Evolutionary conservation across 257 asterid genomes (phyloP).

Genomic region (Nicotiana tabacum): DNA sequence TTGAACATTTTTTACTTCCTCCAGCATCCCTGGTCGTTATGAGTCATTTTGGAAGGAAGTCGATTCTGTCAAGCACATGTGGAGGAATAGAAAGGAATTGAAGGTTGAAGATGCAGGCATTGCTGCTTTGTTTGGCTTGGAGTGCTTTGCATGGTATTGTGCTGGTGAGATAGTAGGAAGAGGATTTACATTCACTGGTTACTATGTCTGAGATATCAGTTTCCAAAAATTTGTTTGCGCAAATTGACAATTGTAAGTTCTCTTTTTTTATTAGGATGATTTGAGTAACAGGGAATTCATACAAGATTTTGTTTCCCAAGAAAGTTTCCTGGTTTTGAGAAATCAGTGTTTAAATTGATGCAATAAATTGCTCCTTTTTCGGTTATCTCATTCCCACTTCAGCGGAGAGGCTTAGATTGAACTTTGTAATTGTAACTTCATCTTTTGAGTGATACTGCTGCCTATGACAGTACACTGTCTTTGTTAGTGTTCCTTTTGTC

Average conservation of each 20-base stretch:
- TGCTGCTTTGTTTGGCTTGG: constrained; percentile 84
- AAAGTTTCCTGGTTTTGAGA: constrained; percentile 33
- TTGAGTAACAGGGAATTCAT: constrained; percentile 16
- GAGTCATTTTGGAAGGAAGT: constrained; percentile 85
- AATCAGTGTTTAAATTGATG: constrained; percentile 32
- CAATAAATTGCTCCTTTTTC: constrained; percentile 27
- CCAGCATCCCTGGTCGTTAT: constrained; percentile 78
- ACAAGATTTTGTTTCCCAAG: constrained; percentile 34
- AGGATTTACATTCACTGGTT: constrained; percentile 88
- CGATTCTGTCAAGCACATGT: constrained; percentile 67
- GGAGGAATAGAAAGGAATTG: constrained; percentile 75
- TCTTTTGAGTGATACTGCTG: constrained; percentile 12
- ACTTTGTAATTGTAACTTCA: constrained; percentile 12
- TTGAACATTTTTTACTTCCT: neutral
- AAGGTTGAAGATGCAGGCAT: constrained; percentile 88
- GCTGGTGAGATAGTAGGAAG: constrained; percentile 95
- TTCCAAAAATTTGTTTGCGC: constrained; percentile 14
- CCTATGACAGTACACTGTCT: neutral
- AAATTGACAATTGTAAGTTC: constrained; percentile 17
- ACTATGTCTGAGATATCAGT: constrained; percentile 54
- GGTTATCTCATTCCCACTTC: constrained; percentile 17
- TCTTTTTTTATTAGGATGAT: constrained; percentile 15
- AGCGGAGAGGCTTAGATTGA: constrained; percentile 17
- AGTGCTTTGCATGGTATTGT: constrained; percentile 94
- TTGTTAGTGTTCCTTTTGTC: neutral